These are phyloP conservation scores for Rhypophila decipiens DNA, from an alignment of 495 filamentous ascomycete species.

Conservation along the genomic window DNA sequence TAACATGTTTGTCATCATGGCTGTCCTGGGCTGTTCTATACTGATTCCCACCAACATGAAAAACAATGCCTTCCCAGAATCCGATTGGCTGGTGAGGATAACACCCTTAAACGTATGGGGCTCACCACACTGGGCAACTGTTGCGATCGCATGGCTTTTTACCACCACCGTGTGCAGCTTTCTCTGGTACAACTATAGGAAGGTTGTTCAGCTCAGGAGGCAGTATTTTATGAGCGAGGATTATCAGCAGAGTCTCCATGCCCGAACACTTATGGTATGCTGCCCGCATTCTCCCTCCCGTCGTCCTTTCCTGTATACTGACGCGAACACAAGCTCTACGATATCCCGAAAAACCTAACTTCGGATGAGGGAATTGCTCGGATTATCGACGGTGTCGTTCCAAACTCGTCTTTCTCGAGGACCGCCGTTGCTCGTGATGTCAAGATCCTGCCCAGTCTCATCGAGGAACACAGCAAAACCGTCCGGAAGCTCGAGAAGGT, in stretches of 20 bases:
- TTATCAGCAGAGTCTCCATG: constrained; percentile 81
- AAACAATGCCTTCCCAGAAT: constrained; percentile 41
- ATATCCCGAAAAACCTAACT: constrained; percentile 66
- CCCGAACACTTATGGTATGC: constrained; percentile 81
- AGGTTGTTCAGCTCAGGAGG: constrained; percentile 61
- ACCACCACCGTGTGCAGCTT: constrained; percentile 70
- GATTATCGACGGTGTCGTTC: constrained; percentile 68
- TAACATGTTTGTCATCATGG: constrained; percentile 73
- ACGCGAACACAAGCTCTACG: constrained; percentile 57
- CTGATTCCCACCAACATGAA: constrained; percentile 79
- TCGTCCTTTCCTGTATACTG: constrained; percentile 1
- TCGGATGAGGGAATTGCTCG: constrained; percentile 82
- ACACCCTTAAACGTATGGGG: constrained; percentile 53
- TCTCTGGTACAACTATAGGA: constrained; percentile 85
- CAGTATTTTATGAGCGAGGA: constrained; percentile 81
- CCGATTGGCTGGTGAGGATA: constrained; percentile 46
- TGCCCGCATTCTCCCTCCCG: constrained; percentile 6
- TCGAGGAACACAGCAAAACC: constrained; percentile 73
- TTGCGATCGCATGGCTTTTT: constrained; percentile 72
- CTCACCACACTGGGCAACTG: constrained; percentile 67
- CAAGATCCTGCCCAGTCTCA: constrained; percentile 74
- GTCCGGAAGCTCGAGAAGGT: constrained; percentile 78
- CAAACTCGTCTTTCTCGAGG: constrained; percentile 67
- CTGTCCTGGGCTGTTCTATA: constrained; percentile 67
- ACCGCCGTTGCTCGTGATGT: constrained; percentile 86